Conservation (phyloP, 371 early-diverging fungal species). For the Lichtheimia corymbifera region DNA sequence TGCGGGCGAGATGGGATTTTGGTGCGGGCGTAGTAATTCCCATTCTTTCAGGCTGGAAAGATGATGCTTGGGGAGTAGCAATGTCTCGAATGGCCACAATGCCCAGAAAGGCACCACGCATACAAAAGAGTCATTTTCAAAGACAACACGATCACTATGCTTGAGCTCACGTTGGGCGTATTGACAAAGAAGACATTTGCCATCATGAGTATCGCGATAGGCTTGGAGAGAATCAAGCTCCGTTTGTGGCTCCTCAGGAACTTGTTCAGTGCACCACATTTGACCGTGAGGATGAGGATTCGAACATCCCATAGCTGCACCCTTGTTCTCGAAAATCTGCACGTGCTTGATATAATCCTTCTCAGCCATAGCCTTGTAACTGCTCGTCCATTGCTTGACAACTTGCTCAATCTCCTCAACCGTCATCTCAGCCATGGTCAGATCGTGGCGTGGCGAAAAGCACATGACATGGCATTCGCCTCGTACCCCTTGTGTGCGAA, state of each 20-base stretch:
- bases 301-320: constrained; percentile 94
- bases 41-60: constrained; percentile 54
- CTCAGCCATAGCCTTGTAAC: constrained; percentile 52
- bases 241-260: constrained; percentile 77
- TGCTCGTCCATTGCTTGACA: constrained; percentile 73
- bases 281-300: constrained; percentile 94
- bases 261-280: constrained; percentile 85
- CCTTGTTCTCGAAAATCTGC: constrained; percentile 97
- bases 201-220: constrained; percentile 39
- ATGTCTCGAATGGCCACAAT: constrained; percentile 92
- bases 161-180: constrained; percentile 70
- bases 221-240: constrained; percentile 71
- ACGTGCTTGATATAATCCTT: constrained; percentile 65
- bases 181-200: constrained; percentile 76
- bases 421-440: constrained; percentile 87
- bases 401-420: constrained; percentile 61
- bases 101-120: constrained; percentile 95
- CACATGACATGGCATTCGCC: constrained; percentile 91
- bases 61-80: constrained; percentile 80
- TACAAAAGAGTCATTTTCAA: constrained; percentile 78
- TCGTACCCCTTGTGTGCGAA: constrained; percentile 69
- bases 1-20: too few relatives aligned
- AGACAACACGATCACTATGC: constrained; percentile 65
- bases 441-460: constrained; percentile 86
- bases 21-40: too few relatives aligned